A percentile compares a stretch with the other conserved stretches of the same genome.
Conservation (phyloP, 176 grass and related monocot genomes). For the Echinochloa phyllopogon region DNA sequence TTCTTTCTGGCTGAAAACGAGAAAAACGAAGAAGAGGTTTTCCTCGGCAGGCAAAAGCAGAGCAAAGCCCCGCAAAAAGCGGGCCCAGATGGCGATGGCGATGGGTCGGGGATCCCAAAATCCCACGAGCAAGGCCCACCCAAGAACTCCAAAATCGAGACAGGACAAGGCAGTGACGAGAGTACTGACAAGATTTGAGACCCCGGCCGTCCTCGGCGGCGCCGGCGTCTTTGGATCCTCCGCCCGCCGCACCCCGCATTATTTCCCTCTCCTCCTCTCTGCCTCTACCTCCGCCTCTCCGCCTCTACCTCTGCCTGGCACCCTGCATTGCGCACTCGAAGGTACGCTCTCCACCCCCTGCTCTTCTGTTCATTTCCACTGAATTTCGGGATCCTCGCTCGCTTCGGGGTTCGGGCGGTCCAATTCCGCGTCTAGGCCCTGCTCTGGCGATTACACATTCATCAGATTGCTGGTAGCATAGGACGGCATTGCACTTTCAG, state of each 20-base stretch:
- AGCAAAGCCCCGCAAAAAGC: not conserved
- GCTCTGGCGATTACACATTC: not conserved
- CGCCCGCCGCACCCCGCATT: conserved; percentile 36
- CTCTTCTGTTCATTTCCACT: not conserved
- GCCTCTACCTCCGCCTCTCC: not conserved
- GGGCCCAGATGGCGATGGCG: not conserved
- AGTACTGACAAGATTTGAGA: not conserved
- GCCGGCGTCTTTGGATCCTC: conserved; percentile 38
- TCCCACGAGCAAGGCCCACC: not conserved
- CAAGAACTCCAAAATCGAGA: not conserved
- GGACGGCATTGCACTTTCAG: not conserved
- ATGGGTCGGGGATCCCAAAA: not conserved
- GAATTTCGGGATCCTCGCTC: not conserved
- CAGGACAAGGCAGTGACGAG: not conserved
- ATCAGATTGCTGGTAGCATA: not conserved
- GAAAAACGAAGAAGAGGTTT: not conserved
- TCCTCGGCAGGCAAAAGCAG: not conserved
- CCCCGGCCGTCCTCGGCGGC: conserved; percentile 11
- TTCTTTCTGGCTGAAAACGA: too few relatives aligned
- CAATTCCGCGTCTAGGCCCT: not conserved
- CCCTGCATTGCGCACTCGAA: conserved; percentile 3
- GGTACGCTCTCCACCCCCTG: not conserved
- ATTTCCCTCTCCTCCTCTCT: conserved; percentile 1
- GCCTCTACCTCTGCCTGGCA: not conserved
- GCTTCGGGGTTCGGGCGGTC: not conserved